Conservation (phyloP, 305 asterid genomes). For the Fraxinus sp. region DNA sequence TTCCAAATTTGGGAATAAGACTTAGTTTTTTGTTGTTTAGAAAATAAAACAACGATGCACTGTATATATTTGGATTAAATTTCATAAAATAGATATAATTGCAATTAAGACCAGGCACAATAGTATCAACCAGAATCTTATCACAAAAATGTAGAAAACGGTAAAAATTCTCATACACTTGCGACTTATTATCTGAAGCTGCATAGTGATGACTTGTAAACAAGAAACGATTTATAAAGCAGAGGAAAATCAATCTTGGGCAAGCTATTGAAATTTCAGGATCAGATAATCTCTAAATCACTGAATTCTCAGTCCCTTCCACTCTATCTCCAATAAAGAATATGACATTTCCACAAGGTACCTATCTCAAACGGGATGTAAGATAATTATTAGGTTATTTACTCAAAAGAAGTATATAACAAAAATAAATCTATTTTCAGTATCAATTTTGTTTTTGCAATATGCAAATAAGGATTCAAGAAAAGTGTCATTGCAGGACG, state of each 20-base stretch:
- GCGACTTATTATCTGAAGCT: background rate
- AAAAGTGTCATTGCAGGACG: background rate
- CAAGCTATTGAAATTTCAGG: conserved; percentile 18
- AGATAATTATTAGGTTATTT: background rate
- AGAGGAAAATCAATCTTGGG: background rate
- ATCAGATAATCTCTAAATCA: conserved; percentile 83
- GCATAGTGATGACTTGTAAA: no score
- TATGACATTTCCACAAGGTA: conserved; percentile 81
- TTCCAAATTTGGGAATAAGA: conserved; percentile 13
- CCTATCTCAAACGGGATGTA: conserved; percentile 39
- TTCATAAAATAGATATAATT: background rate
- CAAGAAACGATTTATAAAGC: no score
- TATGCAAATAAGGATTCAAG: background rate
- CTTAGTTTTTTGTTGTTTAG: background rate
- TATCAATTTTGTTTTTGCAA: background rate
- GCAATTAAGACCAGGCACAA: background rate
- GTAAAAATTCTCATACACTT: background rate
- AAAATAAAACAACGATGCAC: background rate
- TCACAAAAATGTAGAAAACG: background rate
- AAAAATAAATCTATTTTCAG: conserved; percentile 3
- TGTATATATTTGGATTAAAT: background rate
- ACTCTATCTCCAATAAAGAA: conserved; percentile 85
- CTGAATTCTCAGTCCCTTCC: conserved; percentile 72
- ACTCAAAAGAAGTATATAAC: background rate
- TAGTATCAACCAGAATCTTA: background rate